Conservation (phyloP, 2,329 filamentous ascomycete species). For the Cercospora janseana region DNA sequence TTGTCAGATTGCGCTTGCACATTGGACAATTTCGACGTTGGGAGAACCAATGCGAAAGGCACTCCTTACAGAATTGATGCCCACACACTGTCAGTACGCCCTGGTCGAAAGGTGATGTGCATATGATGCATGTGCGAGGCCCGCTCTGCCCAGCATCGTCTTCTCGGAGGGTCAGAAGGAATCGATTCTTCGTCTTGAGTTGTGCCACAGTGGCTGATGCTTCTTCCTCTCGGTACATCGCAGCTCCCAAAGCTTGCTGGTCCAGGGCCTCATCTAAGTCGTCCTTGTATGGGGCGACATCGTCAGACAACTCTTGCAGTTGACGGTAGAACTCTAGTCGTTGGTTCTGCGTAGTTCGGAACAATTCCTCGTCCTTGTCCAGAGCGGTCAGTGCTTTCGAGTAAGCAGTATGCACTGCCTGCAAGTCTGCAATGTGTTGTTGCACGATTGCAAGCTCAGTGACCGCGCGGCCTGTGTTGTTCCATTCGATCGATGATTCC, state of each 20-base stretch:
- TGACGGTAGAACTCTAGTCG: slow-evolving; percentile 88
- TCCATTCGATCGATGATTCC: slow-evolving; percentile 58
- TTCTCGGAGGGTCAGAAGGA: slow-evolving; percentile 63
- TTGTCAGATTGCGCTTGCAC: slow-evolving; percentile 69
- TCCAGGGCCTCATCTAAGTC: slow-evolving; percentile 58
- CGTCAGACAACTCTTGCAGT: slow-evolving; percentile 86
- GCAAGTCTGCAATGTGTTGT: slow-evolving; percentile 60
- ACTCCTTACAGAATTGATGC: slow-evolving; percentile 88
- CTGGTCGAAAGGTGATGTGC: slow-evolving; percentile 70
- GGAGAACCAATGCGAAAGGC: slow-evolving; percentile 75
- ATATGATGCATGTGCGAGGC: slow-evolving; percentile 76
- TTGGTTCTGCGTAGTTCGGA: slow-evolving; percentile 76
- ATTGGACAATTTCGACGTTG: slow-evolving; percentile 75
- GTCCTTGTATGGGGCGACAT: slow-evolving; percentile 71
- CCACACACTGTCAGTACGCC: slow-evolving; percentile 85
- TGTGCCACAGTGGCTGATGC: slow-evolving; percentile 60
- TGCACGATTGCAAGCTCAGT: slow-evolving; percentile 66
- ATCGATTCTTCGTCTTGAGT: slow-evolving; percentile 71
- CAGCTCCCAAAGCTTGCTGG: slow-evolving; percentile 44
- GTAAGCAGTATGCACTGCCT: slow-evolving; percentile 53
- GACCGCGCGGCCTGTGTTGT: slow-evolving; percentile 57
- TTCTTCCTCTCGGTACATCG: slow-evolving; percentile 50
- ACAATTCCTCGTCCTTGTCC: slow-evolving; percentile 71
- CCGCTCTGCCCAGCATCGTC: slow-evolving; percentile 57
- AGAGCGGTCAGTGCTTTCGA: slow-evolving; percentile 51